Conservation (phyloP, 768 basidiomycete species). For the Tricholoma hemisulphureum region DNA sequence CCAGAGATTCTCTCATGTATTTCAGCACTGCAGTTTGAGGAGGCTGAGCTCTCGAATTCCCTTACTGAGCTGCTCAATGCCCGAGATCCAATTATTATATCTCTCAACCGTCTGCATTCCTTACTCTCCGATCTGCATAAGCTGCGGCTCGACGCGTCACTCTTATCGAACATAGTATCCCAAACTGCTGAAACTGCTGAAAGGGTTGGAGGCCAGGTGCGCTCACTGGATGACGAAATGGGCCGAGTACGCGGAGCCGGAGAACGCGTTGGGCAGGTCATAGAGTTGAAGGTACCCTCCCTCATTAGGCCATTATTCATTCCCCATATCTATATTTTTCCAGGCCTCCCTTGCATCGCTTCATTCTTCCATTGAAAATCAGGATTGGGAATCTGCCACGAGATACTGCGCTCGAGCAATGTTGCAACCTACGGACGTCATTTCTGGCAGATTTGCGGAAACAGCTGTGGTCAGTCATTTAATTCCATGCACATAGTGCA, state of each 20-base stretch:
- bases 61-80: slow-evolving; percentile 70
- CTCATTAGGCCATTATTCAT: neutral
- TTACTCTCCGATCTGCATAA: slow-evolving; percentile 63
- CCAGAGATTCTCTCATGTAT: slow-evolving; percentile 74
- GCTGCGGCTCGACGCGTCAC: slow-evolving; percentile 54
- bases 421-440: slow-evolving; percentile 74
- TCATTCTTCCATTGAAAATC: slow-evolving; percentile 74
- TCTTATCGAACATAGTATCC: slow-evolving; percentile 58
- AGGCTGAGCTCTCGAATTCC: slow-evolving; percentile 70
- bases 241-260: slow-evolving; percentile 81
- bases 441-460: slow-evolving; percentile 83
- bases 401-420: slow-evolving; percentile 90
- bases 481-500: neutral
- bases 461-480: slow-evolving; percentile 68
- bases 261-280: slow-evolving; percentile 90
- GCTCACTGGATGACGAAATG: slow-evolving; percentile 91
- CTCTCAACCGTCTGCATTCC: slow-evolving; percentile 59
- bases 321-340: slow-evolving; percentile 4
- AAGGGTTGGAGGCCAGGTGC: slow-evolving; percentile 88
- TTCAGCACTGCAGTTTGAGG: slow-evolving; percentile 72
- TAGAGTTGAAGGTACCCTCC: slow-evolving; percentile 83
- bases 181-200: slow-evolving; percentile 79
- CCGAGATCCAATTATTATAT: slow-evolving; percentile 59
- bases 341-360: slow-evolving; percentile 42
- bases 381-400: slow-evolving; percentile 96